Evolutionary conservation across 345 rosid genomes (phyloP).

Genomic region (Salix koriyanagi): DNA sequence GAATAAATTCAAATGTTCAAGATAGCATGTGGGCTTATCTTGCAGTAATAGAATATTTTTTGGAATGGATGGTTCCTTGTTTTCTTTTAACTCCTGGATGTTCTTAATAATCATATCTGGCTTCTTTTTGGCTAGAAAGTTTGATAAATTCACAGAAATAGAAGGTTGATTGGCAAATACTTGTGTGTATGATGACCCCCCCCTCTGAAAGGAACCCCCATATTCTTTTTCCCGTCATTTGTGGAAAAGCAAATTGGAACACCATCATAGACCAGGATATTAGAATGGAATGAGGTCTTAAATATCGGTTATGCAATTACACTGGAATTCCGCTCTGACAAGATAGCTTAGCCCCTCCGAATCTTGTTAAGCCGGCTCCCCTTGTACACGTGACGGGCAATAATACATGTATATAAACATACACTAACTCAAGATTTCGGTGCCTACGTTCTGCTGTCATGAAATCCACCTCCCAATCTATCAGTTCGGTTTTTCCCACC

Average conservation of each 20-base stretch:
- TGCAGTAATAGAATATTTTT: neutral
- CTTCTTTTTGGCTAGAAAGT: neutral
- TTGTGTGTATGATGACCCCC: neutral
- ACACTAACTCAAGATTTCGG: neutral
- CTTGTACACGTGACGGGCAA: neutral
- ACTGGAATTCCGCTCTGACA: neutral
- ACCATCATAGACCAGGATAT: neutral
- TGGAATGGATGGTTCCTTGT: neutral
- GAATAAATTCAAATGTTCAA: neutral
- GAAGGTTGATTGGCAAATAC: neutral
- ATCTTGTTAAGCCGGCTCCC: neutral
- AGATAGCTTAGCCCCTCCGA: neutral
- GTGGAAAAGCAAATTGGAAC: neutral
- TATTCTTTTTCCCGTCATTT: neutral
- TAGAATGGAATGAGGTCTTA: neutral
- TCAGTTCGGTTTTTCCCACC: too few species aligned
- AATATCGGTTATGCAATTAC: neutral
- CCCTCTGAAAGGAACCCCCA: neutral
- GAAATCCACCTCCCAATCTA: neutral
- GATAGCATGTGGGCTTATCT: neutral
- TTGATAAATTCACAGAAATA: neutral
- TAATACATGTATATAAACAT: neutral
- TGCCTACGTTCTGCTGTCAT: neutral
- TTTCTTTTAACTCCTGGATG: neutral
- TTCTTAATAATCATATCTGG: neutral